Evolutionary conservation across 2,329 filamentous ascomycete genomes (phyloP).

Genomic region (Pseudophaeomoniella oleicola): DNA sequence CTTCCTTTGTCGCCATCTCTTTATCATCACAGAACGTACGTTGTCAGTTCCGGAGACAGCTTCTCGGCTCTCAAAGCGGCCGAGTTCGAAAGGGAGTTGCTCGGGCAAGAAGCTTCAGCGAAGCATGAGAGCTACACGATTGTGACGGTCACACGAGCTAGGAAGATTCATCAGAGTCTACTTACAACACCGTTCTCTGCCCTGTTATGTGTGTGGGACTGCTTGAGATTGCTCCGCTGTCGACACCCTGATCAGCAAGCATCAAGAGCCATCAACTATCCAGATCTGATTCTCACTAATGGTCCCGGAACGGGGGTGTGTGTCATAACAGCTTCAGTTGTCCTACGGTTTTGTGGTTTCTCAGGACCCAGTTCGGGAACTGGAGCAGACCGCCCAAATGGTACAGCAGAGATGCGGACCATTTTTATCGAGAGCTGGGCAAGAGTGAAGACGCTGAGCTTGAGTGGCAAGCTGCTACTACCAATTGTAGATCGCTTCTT

Average conservation of each 20-base stretch:
- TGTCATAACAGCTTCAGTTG: constrained; percentile 42
- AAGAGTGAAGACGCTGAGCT: constrained; percentile 63
- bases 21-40: constrained; percentile 60
- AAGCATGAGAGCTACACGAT: constrained; percentile 39
- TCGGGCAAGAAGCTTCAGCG: constrained; percentile 1
- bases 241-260: constrained; percentile 10
- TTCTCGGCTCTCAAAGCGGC: constrained; percentile 51
- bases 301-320: constrained; percentile 81
- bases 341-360: constrained; percentile 36
- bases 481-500: constrained; percentile 62
- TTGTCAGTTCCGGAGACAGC: constrained; percentile 62
- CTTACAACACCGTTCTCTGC: constrained; percentile 55
- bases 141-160: constrained; percentile 58
- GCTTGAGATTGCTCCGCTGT: constrained; percentile 9
- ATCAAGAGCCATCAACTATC: constrained; percentile 30
- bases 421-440: constrained; percentile 93
- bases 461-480: constrained; percentile 67
- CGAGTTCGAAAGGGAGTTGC: constrained; percentile 43
- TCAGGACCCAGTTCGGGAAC: constrained; percentile 4
- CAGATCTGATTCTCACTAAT: constrained; percentile 70
- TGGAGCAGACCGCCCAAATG: background rate
- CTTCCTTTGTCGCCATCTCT: constrained; percentile 25
- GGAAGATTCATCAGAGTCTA: constrained; percentile 68
- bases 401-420: constrained; percentile 44
- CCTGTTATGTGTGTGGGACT: constrained; percentile 1